Evolutionary conservation across 192 early-diverging fungal species (phyloP).

Genomic region (Paraglomus brasilianum): DNA sequence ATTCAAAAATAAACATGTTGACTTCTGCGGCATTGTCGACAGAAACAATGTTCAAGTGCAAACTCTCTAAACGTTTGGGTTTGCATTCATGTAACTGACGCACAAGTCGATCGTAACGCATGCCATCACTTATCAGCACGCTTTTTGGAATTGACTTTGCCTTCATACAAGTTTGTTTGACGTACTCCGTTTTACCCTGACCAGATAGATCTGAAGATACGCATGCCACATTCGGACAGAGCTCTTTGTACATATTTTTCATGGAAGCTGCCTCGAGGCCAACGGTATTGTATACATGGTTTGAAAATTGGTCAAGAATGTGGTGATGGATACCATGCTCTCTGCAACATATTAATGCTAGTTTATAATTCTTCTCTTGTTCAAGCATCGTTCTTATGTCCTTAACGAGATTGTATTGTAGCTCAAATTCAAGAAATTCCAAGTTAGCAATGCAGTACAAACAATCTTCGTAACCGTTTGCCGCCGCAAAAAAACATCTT

Average conservation of each 20-base stretch:
- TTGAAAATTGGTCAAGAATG: constrained; percentile 30
- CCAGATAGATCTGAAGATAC: constrained; percentile 25
- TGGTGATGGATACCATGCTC: constrained; percentile 23
- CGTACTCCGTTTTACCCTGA: constrained; percentile 29
- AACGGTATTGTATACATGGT: background rate
- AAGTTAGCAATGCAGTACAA: constrained; percentile 31
- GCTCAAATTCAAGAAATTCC: constrained; percentile 28
- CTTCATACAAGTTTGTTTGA: background rate
- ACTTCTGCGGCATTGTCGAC: constrained; percentile 2
- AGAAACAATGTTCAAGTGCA: constrained; percentile 13
- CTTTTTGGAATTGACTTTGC: background rate
- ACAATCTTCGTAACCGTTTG: constrained; percentile 13
- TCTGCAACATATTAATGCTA: constrained; percentile 30
- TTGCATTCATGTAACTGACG: background rate
- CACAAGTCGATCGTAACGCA: constrained; percentile 5
- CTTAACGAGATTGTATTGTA: constrained; percentile 27
- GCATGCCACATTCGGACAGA: constrained; percentile 23
- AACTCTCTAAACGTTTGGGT: constrained; percentile 1
- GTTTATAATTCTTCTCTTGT: constrained; percentile 1
- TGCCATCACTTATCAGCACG: constrained; percentile 19
- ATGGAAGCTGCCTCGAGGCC: constrained; percentile 8
- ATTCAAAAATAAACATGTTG: constrained; percentile 27
- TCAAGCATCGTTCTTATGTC: background rate
- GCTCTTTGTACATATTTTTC: constrained; percentile 13
- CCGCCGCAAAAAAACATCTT: constrained; percentile 25